Conservation (phyloP, 2,329 filamentous ascomycete species). For the Fusarium brevicatenulatum region DNA sequence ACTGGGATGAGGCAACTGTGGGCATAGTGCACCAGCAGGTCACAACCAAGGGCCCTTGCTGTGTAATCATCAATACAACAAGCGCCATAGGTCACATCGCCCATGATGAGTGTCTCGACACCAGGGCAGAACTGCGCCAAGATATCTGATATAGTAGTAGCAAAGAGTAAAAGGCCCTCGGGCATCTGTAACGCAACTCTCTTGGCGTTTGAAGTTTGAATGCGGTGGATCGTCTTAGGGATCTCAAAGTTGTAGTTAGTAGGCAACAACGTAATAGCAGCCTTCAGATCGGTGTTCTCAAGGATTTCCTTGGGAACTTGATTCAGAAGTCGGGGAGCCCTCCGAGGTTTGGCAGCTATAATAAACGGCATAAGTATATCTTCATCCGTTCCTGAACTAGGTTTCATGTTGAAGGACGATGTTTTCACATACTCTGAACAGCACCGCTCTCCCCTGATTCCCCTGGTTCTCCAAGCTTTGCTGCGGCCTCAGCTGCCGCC, state of each 20-base stretch:
- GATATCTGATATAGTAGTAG: slow-evolving; percentile 97
- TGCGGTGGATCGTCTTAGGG: slow-evolving; percentile 95
- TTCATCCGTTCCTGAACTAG: not conserved
- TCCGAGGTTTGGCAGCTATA: slow-evolving; percentile 75
- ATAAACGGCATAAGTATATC: slow-evolving; percentile 22
- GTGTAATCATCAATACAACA: slow-evolving; percentile 99
- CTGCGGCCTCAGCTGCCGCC: slow-evolving; percentile 71
- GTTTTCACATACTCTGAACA: slow-evolving; percentile 61
- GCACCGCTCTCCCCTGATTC: slow-evolving; percentile 46
- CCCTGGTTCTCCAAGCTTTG: slow-evolving; percentile 52
- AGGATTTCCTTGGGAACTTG: slow-evolving; percentile 90
- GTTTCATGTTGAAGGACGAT: not conserved
- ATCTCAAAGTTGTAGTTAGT: slow-evolving; percentile 99
- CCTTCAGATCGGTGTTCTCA: slow-evolving; percentile 85
- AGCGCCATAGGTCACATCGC: slow-evolving; percentile 97
- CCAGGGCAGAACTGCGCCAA: slow-evolving; percentile 92
- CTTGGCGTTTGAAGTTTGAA: slow-evolving; percentile 81
- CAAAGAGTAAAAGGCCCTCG: slow-evolving; percentile 93
- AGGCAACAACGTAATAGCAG: slow-evolving; percentile 86
- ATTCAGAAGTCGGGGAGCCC: slow-evolving; percentile 84
- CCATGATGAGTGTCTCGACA: slow-evolving; percentile 96
- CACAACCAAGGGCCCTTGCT: slow-evolving; percentile 90
- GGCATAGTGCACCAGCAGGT: slow-evolving; percentile 94
- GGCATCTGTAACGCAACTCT: slow-evolving; percentile 96
- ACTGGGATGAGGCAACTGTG: slow-evolving; percentile 97